These are phyloP conservation scores for Microcyclosporella mali DNA, from an alignment of 2,329 filamentous ascomycete species.

Conservation along the genomic window DNA sequence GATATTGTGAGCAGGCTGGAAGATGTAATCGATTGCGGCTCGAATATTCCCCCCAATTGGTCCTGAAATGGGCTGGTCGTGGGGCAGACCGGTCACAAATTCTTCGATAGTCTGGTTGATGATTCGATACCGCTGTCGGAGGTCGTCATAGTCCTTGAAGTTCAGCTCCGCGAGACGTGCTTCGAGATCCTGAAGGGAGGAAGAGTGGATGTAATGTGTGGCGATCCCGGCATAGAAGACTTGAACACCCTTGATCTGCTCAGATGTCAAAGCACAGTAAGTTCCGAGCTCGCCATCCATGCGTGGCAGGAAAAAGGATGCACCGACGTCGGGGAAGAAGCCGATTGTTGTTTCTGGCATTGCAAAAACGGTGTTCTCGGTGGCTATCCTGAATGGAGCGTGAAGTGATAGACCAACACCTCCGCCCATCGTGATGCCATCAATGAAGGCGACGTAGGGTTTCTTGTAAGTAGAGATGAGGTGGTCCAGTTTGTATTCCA, in stretches of 20 bases:
- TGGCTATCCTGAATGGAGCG: constrained; percentile 92
- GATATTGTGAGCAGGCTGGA: constrained; percentile 49
- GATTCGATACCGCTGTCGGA: constrained; percentile 58
- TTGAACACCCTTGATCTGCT: constrained; percentile 73
- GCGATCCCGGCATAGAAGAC: constrained; percentile 87
- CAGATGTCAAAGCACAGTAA: constrained; percentile 88
- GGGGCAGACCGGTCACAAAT: constrained; percentile 77
- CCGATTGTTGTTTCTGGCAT: constrained; percentile 99
- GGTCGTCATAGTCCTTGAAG: constrained; percentile 69
- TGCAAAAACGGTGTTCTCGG: constrained; percentile 89
- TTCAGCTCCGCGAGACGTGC: constrained; percentile 79
- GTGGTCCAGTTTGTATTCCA: constrained; percentile 96
- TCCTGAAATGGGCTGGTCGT: constrained; percentile 50
- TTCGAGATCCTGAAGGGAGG: constrained; percentile 73
- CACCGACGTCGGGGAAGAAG: constrained; percentile 97
- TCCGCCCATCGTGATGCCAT: constrained; percentile 97
- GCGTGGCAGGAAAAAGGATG: constrained; percentile 87
- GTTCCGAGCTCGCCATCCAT: constrained; percentile 82
- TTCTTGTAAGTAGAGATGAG: constrained; percentile 89
- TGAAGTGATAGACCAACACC: constrained; percentile 92
- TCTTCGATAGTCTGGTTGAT: constrained; percentile 89
- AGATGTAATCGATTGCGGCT: constrained; percentile 68
- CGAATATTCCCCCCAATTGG: constrained; percentile 57
- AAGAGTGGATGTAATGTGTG: constrained; percentile 94
- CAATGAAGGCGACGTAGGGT: constrained; percentile 92